Percentiles rank a stretch among this genome's conserved stretches.
Conservation (phyloP, 2,329 filamentous ascomycete genomes). For the Penicillium verrucosum region DNA sequence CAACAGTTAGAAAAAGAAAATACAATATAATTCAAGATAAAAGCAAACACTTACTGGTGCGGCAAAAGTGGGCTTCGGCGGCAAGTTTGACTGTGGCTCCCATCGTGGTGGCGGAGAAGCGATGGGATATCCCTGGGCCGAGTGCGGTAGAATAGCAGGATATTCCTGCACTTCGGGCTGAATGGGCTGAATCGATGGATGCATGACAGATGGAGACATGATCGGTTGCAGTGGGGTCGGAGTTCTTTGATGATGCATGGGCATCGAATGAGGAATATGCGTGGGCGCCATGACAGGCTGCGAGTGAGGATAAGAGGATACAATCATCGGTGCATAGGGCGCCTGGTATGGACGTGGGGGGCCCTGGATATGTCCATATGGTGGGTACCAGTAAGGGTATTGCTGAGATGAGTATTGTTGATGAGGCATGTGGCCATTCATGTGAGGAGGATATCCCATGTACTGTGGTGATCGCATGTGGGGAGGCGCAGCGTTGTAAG, state of each 20-base stretch:
- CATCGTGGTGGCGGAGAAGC: constrained; percentile 32
- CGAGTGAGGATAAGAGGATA: constrained; percentile 44
- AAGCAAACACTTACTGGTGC: constrained; percentile 43
- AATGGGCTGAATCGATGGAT: constrained; percentile 25
- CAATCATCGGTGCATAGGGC: constrained; percentile 43
- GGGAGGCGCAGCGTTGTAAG: constrained; percentile 44
- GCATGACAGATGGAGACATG: constrained; percentile 35
- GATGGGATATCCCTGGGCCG: constrained; percentile 31
- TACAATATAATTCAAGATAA: not conserved
- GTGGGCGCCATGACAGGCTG: constrained; percentile 41
- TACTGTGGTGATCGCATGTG: constrained; percentile 59
- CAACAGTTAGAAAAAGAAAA: constrained; percentile 10
- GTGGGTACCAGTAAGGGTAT: constrained; percentile 48
- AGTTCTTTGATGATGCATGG: constrained; percentile 37
- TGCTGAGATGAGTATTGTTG: constrained; percentile 45
- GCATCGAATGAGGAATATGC: constrained; percentile 36
- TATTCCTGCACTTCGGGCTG: constrained; percentile 33
- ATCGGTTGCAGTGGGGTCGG: constrained; percentile 37
- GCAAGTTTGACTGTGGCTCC: constrained; percentile 23
- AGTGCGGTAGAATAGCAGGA: constrained; percentile 22
- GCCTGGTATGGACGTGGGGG: constrained; percentile 40
- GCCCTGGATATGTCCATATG: constrained; percentile 41
- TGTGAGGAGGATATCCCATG: constrained; percentile 57
- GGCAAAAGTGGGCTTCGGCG: constrained; percentile 42
- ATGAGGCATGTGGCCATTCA: constrained; percentile 51